A percentile compares a stretch with the other conserved stretches of the same genome.
These are phyloP conservation scores for Rhizophora apiculata DNA, from an alignment of 345 rosid species.

Conservation along the genomic window DNA sequence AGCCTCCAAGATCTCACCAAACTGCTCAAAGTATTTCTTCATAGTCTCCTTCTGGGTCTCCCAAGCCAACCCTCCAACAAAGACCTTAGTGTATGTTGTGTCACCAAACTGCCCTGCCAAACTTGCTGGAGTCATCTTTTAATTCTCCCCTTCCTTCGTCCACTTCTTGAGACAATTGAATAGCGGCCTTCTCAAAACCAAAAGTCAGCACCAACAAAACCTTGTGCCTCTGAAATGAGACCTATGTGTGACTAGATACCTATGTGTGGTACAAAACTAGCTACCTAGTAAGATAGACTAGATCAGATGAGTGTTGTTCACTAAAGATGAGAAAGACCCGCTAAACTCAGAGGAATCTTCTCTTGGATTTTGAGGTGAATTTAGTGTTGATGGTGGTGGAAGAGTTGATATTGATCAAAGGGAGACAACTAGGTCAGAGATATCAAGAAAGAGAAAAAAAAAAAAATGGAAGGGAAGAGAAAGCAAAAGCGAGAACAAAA, in stretches of 20 bases:
- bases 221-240: neutral
- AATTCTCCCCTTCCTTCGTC: conserved; percentile 2
- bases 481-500: conserved; percentile 37
- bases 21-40: conserved; percentile 29
- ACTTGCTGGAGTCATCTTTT: conserved; percentile 42
- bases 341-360: neutral
- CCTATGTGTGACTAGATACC: neutral
- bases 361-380: conserved; percentile 5
- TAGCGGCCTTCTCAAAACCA: neutral
- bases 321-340: conserved; percentile 7
- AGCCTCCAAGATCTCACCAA: conserved; percentile 41
- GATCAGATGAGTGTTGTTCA: neutral
- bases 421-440: conserved; percentile 39
- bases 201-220: conserved; percentile 11
- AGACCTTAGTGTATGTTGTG: conserved; percentile 33
- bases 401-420: neutral
- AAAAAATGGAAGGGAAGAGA: conserved; percentile 14
- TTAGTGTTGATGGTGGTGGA: conserved; percentile 8
- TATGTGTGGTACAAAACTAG: neutral
- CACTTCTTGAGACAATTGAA: neutral
- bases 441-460: conserved; percentile 3
- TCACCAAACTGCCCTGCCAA: conserved; percentile 58
- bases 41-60: conserved; percentile 33
- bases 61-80: conserved; percentile 52
- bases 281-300: neutral